Evolutionary conservation across 306 rosid genomes (phyloP).

Genomic region (Gastrolobium bilobum): DNA sequence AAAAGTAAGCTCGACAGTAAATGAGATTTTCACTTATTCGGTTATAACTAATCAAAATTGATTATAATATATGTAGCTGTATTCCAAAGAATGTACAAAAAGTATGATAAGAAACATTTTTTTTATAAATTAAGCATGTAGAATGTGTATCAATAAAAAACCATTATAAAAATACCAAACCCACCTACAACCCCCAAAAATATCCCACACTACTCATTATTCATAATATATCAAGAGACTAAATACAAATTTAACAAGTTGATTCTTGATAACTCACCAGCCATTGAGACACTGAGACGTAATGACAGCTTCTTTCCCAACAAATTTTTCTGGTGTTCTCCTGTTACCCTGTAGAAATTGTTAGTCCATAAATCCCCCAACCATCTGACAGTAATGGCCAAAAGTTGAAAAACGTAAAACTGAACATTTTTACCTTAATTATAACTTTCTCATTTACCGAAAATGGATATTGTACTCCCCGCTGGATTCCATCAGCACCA

Average conservation of each 20-base stretch:
- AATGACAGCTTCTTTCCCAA: constrained; percentile 98
- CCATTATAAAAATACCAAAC: neutral
- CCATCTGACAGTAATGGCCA: constrained; percentile 19
- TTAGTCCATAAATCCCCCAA: constrained; percentile 39
- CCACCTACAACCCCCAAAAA: neutral
- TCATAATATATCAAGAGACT: constrained; percentile 23
- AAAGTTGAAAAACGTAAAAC: constrained; percentile 34
- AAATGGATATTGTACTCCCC: constrained; percentile 95
- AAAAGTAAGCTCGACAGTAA: constrained; percentile 19
- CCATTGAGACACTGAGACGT: constrained; percentile 99
- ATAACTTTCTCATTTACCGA: constrained; percentile 92
- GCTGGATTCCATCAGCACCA: constrained; percentile 68
- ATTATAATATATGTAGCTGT: neutral
- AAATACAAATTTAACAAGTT: constrained; percentile 42
- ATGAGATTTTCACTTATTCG: constrained; percentile 28
- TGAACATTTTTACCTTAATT: constrained; percentile 74
- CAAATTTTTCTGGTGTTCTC: constrained; percentile 97
- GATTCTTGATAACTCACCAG: constrained; percentile 74
- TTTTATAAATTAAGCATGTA: constrained; percentile 8
- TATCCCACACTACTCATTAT: neutral
- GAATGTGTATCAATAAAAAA: constrained; percentile 1
- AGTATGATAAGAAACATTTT: neutral
- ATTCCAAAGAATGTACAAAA: constrained; percentile 14
- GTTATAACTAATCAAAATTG: neutral
- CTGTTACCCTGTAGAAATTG: constrained; percentile 82